These are phyloP conservation scores for Cytauxzoon felis DNA, from an alignment of 169 alveolate species.

Conservation along the genomic window DNA sequence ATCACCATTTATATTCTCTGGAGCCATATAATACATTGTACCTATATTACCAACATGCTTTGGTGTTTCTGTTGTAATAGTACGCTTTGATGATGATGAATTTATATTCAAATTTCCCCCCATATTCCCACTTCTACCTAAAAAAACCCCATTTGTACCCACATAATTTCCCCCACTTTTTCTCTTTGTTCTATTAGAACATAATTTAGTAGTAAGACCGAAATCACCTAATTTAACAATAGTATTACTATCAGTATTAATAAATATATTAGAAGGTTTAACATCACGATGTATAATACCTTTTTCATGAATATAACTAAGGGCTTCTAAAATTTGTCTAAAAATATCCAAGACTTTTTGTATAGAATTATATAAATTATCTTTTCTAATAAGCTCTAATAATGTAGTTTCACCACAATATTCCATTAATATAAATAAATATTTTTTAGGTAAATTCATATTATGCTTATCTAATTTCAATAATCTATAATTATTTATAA, in stretches of 20 bases:
- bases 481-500: slow-evolving; percentile 8
- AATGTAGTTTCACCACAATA: slow-evolving; percentile 79
- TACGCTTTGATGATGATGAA: too few relatives aligned
- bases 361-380: slow-evolving; percentile 62
- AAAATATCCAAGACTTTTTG: slow-evolving; percentile 70
- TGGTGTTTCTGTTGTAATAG: too few relatives aligned
- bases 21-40: slow-evolving; percentile 79
- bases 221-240: slow-evolving; percentile 78
- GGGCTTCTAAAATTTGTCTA: slow-evolving; percentile 78
- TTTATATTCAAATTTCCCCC: too few relatives aligned
- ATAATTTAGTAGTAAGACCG: slow-evolving; percentile 77
- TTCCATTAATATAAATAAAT: slow-evolving; percentile 78
- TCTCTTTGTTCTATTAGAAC: slow-evolving; percentile 35
- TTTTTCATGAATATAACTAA: slow-evolving; percentile 79
- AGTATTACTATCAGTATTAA: slow-evolving; percentile 67
- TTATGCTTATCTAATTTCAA: not conserved
- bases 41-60: slow-evolving; percentile 68
- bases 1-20: slow-evolving; percentile 78
- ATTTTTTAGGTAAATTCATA: slow-evolving; percentile 61
- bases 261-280: slow-evolving; percentile 79
- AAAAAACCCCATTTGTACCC: too few relatives aligned
- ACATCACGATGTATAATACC: slow-evolving; percentile 80
- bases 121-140: too few relatives aligned
- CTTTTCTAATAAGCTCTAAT: slow-evolving; percentile 67
- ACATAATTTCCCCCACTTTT: too few relatives aligned